Percentiles rank a stretch among this genome's conserved stretches.
Evolutionary conservation across 1,139 yeast species (phyloP).

Genomic region (Scheffersomyces illinoinensis): DNA sequence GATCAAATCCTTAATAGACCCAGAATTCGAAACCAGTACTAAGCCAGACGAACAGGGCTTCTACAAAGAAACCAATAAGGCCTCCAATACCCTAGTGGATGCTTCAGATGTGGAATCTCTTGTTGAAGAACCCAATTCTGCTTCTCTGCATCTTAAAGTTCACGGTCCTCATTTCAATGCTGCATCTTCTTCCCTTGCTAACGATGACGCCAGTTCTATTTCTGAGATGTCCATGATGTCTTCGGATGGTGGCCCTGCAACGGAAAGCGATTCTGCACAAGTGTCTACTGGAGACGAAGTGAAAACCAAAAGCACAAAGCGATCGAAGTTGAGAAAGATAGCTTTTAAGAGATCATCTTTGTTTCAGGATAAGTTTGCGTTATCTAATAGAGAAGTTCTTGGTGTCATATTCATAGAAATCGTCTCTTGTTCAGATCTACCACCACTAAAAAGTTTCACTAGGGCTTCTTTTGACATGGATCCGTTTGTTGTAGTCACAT

Average conservation of each 20-base stretch:
- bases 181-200: slow-evolving; percentile 2
- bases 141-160: neutral
- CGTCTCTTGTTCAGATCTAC: slow-evolving; percentile 68
- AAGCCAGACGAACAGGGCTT: slow-evolving; percentile 46
- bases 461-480: slow-evolving; percentile 91
- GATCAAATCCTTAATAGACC: slow-evolving; percentile 31
- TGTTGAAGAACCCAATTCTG: slow-evolving; percentile 1
- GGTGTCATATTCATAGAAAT: slow-evolving; percentile 83
- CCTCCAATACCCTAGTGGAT: slow-evolving; percentile 19
- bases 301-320: slow-evolving; percentile 3
- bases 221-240: slow-evolving; percentile 26
- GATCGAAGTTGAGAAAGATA: slow-evolving; percentile 7
- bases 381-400: slow-evolving; percentile 45
- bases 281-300: neutral
- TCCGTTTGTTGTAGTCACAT: slow-evolving; percentile 89
- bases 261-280: slow-evolving; percentile 4
- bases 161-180: neutral
- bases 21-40: slow-evolving; percentile 26
- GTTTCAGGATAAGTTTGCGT: slow-evolving; percentile 23
- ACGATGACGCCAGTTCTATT: slow-evolving; percentile 15
- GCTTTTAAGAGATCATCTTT: slow-evolving; percentile 1
- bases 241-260: slow-evolving; percentile 6
- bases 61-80: slow-evolving; percentile 29
- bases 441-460: slow-evolving; percentile 60
- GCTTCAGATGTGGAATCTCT: slow-evolving; percentile 32